Evolutionary conservation across 257 asterid species (phyloP), one percentile per base, ranked within the genome.

Genomic region (Nicotiana benthamiana): DNA sequence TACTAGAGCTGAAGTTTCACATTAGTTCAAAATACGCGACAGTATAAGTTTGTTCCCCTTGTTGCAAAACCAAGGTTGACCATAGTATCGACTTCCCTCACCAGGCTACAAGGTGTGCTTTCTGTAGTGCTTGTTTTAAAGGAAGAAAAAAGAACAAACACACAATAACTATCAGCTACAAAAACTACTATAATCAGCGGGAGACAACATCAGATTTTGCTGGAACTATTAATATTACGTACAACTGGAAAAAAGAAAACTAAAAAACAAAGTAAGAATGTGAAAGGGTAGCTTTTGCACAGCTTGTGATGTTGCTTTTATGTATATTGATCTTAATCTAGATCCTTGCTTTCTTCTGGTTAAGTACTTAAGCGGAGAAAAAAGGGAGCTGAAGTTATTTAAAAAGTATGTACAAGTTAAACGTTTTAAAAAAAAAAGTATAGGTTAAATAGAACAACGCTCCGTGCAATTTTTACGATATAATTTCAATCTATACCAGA

Each of bases 261-360:
- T 1, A 9, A 34, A n/a, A 28, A 61, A 54, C 52, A 85, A 85
- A 83, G 81, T 48, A 46, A 86, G 88, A 86, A 85, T 87, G 88
- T 89, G 96, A 68, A 83, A 86, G 72, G 72, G 92, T 90, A 84
- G 94, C 92, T 89, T 88, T 86, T 83, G 84, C 80, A 89, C 94
- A 89, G 89, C 94, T 88, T 83, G 83, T 75, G 77, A 51, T 81
- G 75, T 90, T 90, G 93, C 88, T 89, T 92, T 83, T 88, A 84
- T 90, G 87, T 90, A 85, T 84, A 81, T 82, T 27, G 30, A 27
- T 1, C 56, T 86, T 87, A 85, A 84, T 88, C 89, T 75, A 30
- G 82, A 84, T 82, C 54, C 0, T 80, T 27, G 30, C 30, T 27
- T 27, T 27, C 30, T 27, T 27, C 30, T 27, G 30, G 30, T 27